Evolutionary conservation across 306 rosid species (phyloP).

Genomic region (Astragalus glycyphyllos): DNA sequence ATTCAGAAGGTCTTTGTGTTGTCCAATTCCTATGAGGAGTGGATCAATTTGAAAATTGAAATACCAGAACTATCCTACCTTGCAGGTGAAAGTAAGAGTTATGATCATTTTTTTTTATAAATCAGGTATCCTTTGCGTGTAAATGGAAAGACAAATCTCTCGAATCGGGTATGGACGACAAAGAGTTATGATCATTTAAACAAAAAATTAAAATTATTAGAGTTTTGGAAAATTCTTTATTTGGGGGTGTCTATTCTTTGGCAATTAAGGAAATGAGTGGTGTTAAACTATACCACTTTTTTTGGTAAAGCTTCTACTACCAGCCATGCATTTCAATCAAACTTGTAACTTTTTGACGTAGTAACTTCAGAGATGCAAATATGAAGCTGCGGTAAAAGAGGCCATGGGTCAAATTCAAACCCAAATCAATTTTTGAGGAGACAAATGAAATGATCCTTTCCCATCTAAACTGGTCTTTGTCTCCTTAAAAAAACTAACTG

Average conservation of each 20-base stretch:
- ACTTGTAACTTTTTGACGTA: slow-evolving; percentile 8
- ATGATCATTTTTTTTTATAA: background rate
- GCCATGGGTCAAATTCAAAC: background rate
- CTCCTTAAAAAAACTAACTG: too few relatives aligned
- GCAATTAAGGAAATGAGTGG: slow-evolving; percentile 28
- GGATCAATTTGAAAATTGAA: too few relatives aligned
- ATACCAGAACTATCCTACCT: too few relatives aligned
- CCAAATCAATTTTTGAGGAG: background rate
- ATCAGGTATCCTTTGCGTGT: too few relatives aligned
- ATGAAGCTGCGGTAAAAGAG: slow-evolving; percentile 3
- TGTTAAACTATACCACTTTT: slow-evolving; percentile 12
- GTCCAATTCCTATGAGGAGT: too few relatives aligned
- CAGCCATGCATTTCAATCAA: slow-evolving; percentile 40
- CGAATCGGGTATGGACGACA: too few relatives aligned
- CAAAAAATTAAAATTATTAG: background rate
- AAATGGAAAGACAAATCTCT: too few relatives aligned
- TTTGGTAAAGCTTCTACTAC: slow-evolving; percentile 29
- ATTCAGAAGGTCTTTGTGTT: too few relatives aligned
- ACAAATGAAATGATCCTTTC: too few relatives aligned
- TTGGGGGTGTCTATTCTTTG: background rate
- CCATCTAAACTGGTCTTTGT: too few relatives aligned
- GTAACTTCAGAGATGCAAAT: slow-evolving; percentile 31
- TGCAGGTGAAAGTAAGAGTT: background rate
- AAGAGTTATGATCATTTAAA: background rate
- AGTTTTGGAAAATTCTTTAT: slow-evolving; percentile 5